Percentiles rank a stretch among this genome's conserved stretches.
Conservation (phyloP, 78 protist genomes). For the Dictyostelium intermedium region DNA sequence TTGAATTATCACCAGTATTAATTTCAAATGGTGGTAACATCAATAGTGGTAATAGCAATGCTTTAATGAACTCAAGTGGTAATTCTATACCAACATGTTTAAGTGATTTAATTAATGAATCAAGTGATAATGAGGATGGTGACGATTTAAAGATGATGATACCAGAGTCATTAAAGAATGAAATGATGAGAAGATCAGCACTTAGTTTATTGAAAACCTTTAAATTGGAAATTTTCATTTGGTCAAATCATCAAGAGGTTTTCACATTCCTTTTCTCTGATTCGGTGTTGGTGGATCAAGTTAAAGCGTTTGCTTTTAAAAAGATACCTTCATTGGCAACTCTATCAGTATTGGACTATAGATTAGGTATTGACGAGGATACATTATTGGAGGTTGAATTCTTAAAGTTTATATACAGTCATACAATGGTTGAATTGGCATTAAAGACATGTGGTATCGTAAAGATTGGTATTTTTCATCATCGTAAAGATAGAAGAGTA, state of each 20-base stretch:
- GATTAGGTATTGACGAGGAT: conserved; percentile 72
- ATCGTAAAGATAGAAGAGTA: conserved; percentile 28
- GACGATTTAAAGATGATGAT: neutral
- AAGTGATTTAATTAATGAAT: neutral
- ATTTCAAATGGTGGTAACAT: neutral
- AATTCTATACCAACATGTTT: neutral
- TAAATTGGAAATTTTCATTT: conserved; percentile 36
- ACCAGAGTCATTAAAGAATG: conserved; percentile 42
- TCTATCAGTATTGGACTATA: neutral
- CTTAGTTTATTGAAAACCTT: conserved; percentile 6
- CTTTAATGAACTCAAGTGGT: neutral
- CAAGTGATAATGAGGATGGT: conserved; percentile 7
- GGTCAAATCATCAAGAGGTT: conserved; percentile 1
- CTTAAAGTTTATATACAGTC: conserved; percentile 42
- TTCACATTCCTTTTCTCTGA: conserved; percentile 40
- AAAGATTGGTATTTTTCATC: conserved; percentile 51
- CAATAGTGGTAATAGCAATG: neutral
- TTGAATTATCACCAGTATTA: conserved; percentile 15
- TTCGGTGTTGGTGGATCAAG: conserved; percentile 70
- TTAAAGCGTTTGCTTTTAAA: conserved; percentile 30
- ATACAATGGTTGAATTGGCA: conserved; percentile 48
- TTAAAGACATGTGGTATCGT: conserved; percentile 61
- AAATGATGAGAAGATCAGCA: conserved; percentile 56
- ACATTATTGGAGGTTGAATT: conserved; percentile 63
- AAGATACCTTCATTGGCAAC: neutral